phyloP scores from a whole-genome alignment of 306 rosid genomes.

The Prunus davidiana region DNA sequence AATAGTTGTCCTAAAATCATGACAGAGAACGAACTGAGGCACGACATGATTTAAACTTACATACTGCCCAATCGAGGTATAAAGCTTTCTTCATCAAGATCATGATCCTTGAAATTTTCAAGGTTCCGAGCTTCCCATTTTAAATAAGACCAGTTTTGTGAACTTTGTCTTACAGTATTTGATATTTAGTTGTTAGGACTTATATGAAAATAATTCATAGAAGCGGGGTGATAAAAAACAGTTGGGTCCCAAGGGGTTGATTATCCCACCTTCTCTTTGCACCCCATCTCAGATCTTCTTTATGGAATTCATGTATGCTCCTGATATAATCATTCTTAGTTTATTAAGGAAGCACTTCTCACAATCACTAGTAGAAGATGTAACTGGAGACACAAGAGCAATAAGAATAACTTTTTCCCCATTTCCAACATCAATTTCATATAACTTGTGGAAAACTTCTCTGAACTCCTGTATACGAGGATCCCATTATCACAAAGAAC shows the following conservation, averaged over 20 bases:
- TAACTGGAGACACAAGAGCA: conserved; percentile 21
- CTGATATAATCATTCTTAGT: conserved; percentile 52
- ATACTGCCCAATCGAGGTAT: too few relatives aligned
- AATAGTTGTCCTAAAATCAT: too few relatives aligned
- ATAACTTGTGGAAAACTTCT: conserved; percentile 53
- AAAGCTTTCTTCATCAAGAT: too few relatives aligned
- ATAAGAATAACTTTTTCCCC: too few relatives aligned
- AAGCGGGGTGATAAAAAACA: neutral
- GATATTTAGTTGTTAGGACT: too few relatives aligned
- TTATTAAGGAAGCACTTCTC: conserved; percentile 40
- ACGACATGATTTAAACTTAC: too few relatives aligned
- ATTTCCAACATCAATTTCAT: conserved; percentile 67
- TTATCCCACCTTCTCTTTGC: neutral
- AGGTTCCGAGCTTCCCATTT: too few relatives aligned
- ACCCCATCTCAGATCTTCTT: conserved; percentile 28
- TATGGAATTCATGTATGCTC: conserved; percentile 50
- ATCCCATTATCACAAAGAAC: conserved; percentile 64
- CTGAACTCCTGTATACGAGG: conserved; percentile 37
- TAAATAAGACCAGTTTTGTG: too few relatives aligned
- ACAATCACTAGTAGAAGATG: conserved; percentile 22
- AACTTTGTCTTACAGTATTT: too few relatives aligned
- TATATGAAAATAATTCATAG: too few relatives aligned
- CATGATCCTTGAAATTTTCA: too few relatives aligned
- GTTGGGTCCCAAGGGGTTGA: neutral
- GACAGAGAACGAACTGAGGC: too few relatives aligned